Base-by-base conservation (phyloP, 371 early-diverging fungal species). In the Mucor ambiguus region DNA sequence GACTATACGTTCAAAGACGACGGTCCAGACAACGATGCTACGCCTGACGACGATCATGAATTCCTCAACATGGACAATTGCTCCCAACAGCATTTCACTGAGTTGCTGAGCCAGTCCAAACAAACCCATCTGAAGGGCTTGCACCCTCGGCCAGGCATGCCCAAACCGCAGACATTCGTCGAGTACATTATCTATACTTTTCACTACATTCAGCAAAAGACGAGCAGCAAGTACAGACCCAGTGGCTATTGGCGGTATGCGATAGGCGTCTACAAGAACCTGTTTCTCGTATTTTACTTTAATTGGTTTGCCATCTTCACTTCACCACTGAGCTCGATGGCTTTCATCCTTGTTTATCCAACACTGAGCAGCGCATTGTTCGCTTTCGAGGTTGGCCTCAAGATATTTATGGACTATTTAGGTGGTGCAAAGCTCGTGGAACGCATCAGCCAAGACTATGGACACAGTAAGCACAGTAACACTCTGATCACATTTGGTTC, bases 221-320 rank as follows among this genome's bases (percentile, higher is more conserved):
- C 35, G 8, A 64, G 33, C 18, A 64, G 58, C 20, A 37, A 48
- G 3, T 46, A 60, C 24, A 32, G 60, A 10, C 70, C 73, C 10
- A 73, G 73, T 54, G 63, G 70, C 9, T 73, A 73, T 28, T 70
- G 64, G 70, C 44, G 67, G 24, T 73, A 73, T 64, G 67, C 58
- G 4, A 6, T 73, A 8, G 69, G 63, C 6, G 67, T 67, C 14
- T 70, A 76, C 58, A 73, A 70, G 22, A 76, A 70, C 24, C 54
- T 76, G 38, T 71, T 76, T 26, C 30, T 81, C 2, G 73, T 73
- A 0, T 70, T 81, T 58, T 71, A 79, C 14, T 81, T 81, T 59
- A 73, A 81, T 57, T 67, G 73, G 69, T 35, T 64, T 2, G 64
- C 66, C 37, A 52, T 71, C 1, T 60, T 78, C 38, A 67, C 73